Conservation (phyloP, 179 eudicot species). For the Drosera spatulata region DNA sequence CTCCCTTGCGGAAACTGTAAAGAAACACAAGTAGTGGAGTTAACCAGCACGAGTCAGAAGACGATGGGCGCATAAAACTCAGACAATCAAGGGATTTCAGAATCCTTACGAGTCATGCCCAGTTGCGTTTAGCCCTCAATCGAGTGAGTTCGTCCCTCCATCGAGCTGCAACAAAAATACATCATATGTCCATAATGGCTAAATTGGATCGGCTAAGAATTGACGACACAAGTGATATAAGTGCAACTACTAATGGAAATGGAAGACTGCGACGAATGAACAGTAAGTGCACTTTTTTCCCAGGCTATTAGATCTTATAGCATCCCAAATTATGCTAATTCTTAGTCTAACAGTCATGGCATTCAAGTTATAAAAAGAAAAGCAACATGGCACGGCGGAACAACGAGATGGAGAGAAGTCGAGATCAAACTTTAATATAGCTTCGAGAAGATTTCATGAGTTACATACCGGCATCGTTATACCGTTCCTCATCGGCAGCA, state of each 20-base stretch:
- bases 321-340: no score
- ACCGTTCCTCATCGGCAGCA: slow-evolving; percentile 74
- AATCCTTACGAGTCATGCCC: slow-evolving; percentile 44
- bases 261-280: not conserved
- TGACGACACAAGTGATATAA: no score
- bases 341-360: no score
- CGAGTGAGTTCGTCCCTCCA: slow-evolving; percentile 79
- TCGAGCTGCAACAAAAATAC: slow-evolving; percentile 29
- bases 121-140: slow-evolving; percentile 61
- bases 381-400: no score
- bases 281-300: not conserved
- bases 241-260: not conserved
- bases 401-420: not conserved
- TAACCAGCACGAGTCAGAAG: no score
- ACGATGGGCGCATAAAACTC: no score
- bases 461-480: slow-evolving; percentile 63
- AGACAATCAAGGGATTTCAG: not conserved
- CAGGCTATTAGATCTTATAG: no score
- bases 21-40: no score
- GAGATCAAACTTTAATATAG: not conserved
- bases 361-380: no score
- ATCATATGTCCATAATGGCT: not conserved
- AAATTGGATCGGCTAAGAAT: no score
- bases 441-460: not conserved
- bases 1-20: no score